Evolutionary conservation across 2,329 filamentous ascomycete genomes (phyloP).

Genomic region (Talaromyces amestolkiae): DNA sequence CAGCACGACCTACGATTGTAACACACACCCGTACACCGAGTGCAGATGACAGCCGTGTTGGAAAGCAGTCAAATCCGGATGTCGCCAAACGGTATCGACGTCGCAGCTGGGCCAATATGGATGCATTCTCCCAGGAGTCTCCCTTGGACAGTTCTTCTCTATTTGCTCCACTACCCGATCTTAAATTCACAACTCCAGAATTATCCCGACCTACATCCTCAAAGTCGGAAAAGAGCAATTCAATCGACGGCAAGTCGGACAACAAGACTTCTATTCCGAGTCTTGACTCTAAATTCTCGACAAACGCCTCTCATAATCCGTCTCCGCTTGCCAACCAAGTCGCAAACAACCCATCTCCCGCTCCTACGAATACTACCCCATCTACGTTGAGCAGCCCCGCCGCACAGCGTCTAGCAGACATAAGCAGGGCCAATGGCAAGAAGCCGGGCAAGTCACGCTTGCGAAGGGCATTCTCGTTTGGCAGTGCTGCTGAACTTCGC

Average conservation of each 20-base stretch:
- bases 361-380: background rate
- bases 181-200: conserved; percentile 31
- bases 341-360: conserved; percentile 55
- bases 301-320: conserved; percentile 42
- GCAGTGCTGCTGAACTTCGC: conserved; percentile 85
- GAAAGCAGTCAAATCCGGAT: conserved; percentile 56
- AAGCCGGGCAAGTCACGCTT: conserved; percentile 82
- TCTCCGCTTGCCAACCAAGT: conserved; percentile 73
- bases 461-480: conserved; percentile 91
- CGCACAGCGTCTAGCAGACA: conserved; percentile 78
- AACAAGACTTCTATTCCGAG: conserved; percentile 27
- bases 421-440: conserved; percentile 75
- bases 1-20: conserved; percentile 35
- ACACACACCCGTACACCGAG: conserved; percentile 59
- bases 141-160: conserved; percentile 33
- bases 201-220: conserved; percentile 34
- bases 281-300: conserved; percentile 38
- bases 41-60: conserved; percentile 65
- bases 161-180: conserved; percentile 35
- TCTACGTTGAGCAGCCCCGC: conserved; percentile 62
- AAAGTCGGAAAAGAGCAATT: conserved; percentile 51
- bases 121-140: conserved; percentile 39
- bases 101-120: conserved; percentile 73
- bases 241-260: conserved; percentile 56
- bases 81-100: conserved; percentile 74